A percentile compares a stretch with the other conserved stretches of the same genome.
These are phyloP conservation scores for Triglochin maritima DNA, from an alignment of 106 monocot genomes.

Conservation along the genomic window DNA sequence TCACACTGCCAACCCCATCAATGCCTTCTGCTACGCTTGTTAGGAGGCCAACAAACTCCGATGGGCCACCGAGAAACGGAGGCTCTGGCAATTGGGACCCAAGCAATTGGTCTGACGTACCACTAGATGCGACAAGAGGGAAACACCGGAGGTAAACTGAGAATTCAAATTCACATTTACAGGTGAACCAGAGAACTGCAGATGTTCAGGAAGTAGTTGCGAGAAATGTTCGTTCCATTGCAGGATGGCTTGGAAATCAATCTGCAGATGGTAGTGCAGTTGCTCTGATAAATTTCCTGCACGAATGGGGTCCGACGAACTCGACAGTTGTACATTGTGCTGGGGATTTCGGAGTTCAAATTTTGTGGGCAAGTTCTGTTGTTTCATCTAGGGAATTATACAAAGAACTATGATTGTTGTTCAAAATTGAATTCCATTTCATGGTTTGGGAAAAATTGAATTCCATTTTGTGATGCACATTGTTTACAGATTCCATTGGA, in stretches of 20 bases:
- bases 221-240: not conserved
- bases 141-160: not conserved
- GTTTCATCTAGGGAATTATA: too few relatives aligned
- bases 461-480: too few relatives aligned
- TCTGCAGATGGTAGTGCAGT: not conserved
- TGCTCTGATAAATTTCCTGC: not conserved
- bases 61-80: not conserved
- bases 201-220: too few relatives aligned
- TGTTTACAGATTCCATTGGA: too few relatives aligned
- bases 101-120: not conserved
- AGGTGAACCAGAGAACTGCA: not conserved
- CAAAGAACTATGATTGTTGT: too few relatives aligned
- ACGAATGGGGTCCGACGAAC: too few relatives aligned
- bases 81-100: not conserved
- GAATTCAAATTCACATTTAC: not conserved
- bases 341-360: too few relatives aligned
- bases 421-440: too few relatives aligned
- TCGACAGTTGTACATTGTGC: too few relatives aligned
- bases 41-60: not conserved
- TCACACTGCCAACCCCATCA: constrained; percentile 22
- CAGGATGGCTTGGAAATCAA: not conserved
- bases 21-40: constrained; percentile 10
- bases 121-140: not conserved
- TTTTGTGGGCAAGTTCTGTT: too few relatives aligned
- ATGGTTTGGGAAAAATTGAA: too few relatives aligned